Base-by-base conservation (phyloP, 768 basidiomycete genomes). In the Xerocomellus amylosporus region DNA sequence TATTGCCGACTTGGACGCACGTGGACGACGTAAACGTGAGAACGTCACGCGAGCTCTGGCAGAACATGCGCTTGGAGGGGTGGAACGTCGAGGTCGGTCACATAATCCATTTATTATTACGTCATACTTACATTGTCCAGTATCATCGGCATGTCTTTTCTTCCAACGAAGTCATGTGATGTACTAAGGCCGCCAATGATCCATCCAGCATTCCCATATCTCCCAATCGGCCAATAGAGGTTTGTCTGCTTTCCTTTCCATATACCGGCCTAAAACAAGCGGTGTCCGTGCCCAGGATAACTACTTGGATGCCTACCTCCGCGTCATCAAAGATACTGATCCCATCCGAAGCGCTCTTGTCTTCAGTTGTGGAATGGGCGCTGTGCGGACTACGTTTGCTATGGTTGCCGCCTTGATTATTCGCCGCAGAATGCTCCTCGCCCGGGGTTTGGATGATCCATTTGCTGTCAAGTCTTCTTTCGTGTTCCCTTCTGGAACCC, bases 301-400 rank as follows among this genome's bases (percentile, higher is more conserved):
- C 65, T 98, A 99, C 70, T 83, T 99, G 17, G 97, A 98, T 70
- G 89, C 90, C 1, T 99, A 98, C 68, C 77, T 95, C 19, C 79
- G 78, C 4, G 85, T 96, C 33, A 88, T 99, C 54, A 83, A 84
- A 58, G 71, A 80, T 37, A 82, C 88, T 0, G 90, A 96, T 62
- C 95, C 96, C 2, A 73, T 87, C 4, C 76, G 77, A 17, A 93
- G 93, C 0, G 85, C 89, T 0, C 75, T 98, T 19, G 89, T 98
- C 5, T 98, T 98, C 69, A 93, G 90, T 46, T 98, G 96, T 68
- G 96, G 97, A 31, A 93, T 96, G 85, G 97, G 97, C 42, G 93
- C 92, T 3, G 95, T 98, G 1, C 82, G 96, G 19, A 95, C 94
- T 3, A 98, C 95, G 0, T 98, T 97, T 66, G 93, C 92, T 4